A percentile compares a stretch with the other conserved stretches of the same genome.
Evolutionary conservation across 2,329 filamentous ascomycete species (phyloP).

Genomic region (Emmonsia crescens): DNA sequence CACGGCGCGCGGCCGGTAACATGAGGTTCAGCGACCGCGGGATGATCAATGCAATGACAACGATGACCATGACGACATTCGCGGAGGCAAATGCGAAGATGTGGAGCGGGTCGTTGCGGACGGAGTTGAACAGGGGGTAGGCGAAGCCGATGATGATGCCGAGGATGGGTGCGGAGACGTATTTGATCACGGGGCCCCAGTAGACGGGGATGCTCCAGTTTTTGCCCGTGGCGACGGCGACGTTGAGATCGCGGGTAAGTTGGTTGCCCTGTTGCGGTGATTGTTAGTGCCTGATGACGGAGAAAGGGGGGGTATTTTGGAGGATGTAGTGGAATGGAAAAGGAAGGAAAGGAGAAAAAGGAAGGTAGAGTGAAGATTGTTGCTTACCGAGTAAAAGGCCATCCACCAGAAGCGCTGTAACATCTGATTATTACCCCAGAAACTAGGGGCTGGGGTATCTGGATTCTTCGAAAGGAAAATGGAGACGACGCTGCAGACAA

Average conservation of each 20-base stretch:
- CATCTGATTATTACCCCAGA: not conserved
- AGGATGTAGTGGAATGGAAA: not conserved
- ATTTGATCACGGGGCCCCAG: constrained; percentile 42
- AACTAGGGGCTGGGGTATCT: not conserved
- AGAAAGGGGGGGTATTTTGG: not conserved
- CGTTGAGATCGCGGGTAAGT: constrained; percentile 43
- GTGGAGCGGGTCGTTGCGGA: not conserved
- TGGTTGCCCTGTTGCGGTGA: constrained; percentile 21
- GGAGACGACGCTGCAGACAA: not conserved
- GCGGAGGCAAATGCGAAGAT: not conserved
- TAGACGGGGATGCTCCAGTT: constrained; percentile 48
- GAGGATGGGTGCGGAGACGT: constrained; percentile 40
- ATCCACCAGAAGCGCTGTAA: not conserved
- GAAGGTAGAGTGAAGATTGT: not conserved
- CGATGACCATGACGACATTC: not conserved
- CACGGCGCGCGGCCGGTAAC: not conserved
- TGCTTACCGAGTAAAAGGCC: not conserved
- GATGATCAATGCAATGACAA: not conserved
- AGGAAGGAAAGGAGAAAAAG: not conserved
- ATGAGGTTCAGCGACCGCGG: not conserved
- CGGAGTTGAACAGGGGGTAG: not conserved
- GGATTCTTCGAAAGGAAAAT: not conserved
- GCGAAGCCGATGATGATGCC: not conserved
- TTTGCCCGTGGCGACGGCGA: constrained; percentile 42
- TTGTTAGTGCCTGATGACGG: not conserved